phyloP scores from a whole-genome alignment of 164 flowering plant species.

The Macadamia tetraphylla region DNA sequence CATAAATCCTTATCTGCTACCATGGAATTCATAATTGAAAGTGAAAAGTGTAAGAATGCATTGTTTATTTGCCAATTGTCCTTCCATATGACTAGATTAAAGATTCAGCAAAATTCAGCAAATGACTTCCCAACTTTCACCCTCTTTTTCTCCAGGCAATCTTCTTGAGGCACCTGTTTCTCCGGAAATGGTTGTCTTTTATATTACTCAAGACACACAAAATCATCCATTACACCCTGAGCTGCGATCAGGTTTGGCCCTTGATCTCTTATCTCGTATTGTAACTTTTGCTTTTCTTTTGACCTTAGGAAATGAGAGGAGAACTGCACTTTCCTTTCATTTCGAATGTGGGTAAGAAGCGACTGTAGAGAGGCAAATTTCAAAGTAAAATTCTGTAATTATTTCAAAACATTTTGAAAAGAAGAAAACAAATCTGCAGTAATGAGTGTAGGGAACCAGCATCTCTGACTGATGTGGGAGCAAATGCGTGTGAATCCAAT shows the following conservation, averaged over 20 bases:
- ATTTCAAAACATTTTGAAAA: no score
- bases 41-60: slow-evolving; percentile 51
- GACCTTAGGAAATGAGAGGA: no score
- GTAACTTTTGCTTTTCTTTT: no score
- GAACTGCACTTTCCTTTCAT: no score
- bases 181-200: slow-evolving; percentile 76
- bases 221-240: slow-evolving; percentile 80
- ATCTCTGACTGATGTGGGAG: no score
- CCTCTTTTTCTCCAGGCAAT: slow-evolving; percentile 36
- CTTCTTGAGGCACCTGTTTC: slow-evolving; percentile 50
- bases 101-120: background rate
- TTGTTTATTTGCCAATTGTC: background rate
- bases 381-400: no score
- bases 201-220: slow-evolving; percentile 91
- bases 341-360: no score
- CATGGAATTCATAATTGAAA: slow-evolving; percentile 76
- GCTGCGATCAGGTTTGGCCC: slow-evolving; percentile 55
- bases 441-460: no score
- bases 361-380: no score
- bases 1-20: slow-evolving; percentile 76
- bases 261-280: background rate
- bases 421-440: no score
- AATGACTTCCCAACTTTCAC: background rate
- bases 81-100: background rate
- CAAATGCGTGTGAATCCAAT: no score